Evolutionary conservation across 768 basidiomycete genomes (phyloP).

Genomic region (Goffeauzyma gilvescens): DNA sequence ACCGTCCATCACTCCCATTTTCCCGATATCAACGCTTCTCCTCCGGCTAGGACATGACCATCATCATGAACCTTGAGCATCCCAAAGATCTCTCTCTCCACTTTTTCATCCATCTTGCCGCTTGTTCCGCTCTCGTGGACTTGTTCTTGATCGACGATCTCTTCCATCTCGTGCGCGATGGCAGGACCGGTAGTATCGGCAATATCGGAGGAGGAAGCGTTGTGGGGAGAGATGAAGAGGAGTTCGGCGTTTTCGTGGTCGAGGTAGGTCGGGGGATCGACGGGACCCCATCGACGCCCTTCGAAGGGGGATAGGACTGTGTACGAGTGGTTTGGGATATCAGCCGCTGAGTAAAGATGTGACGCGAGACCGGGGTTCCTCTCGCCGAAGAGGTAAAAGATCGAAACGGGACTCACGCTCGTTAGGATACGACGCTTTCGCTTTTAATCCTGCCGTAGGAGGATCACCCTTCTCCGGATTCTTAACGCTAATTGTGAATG

Average conservation of each 20-base stretch:
- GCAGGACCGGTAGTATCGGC: conserved; percentile 2
- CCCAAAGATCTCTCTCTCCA: conserved; percentile 2
- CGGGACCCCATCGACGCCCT: conserved; percentile 10
- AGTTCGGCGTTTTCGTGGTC: conserved; percentile 10
- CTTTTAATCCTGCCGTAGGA: conserved; percentile 1
- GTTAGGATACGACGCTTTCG: conserved; percentile 9
- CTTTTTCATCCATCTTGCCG: conserved; percentile 1
- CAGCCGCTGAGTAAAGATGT: too few relatives aligned
- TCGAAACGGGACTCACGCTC: conserved; percentile 6
- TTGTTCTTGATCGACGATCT: conserved; percentile 8
- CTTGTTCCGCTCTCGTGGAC: neutral
- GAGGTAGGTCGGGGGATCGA: conserved; percentile 8
- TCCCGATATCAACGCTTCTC: conserved; percentile 3
- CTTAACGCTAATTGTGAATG: conserved; percentile 10
- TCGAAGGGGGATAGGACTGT: too few relatives aligned
- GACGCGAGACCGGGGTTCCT: too few relatives aligned
- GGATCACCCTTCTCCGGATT: conserved; percentile 7
- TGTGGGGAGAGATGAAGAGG: conserved; percentile 6
- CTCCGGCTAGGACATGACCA: conserved; percentile 1
- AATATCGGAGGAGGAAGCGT: conserved; percentile 2
- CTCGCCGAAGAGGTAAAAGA: too few relatives aligned
- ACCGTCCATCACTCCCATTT: conserved; percentile 8
- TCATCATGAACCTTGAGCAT: conserved; percentile 4
- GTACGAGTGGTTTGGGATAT: too few relatives aligned
- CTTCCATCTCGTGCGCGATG: conserved; percentile 8